A percentile compares a stretch with the other conserved stretches of the same genome.
phyloP scores from a whole-genome alignment of 2,329 filamentous ascomycete species.

The Talaromyces marneffei region DNA sequence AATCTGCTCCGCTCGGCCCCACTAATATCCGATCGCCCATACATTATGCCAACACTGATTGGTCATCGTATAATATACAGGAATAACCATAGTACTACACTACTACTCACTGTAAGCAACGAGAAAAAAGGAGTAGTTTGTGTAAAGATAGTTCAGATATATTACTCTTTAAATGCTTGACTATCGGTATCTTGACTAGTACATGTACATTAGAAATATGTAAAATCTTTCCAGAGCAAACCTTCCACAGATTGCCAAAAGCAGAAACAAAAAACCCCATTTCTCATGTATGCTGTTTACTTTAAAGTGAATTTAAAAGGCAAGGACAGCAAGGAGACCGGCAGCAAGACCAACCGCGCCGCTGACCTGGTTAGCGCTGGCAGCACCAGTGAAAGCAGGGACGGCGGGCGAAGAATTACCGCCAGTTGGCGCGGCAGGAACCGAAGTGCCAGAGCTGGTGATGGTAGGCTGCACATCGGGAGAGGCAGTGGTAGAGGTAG shows the following conservation, averaged over 20 bases:
- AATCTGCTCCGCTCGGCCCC: not conserved
- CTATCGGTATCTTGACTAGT: not conserved
- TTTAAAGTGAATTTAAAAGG: slow-evolving; percentile 15
- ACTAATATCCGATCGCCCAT: not conserved
- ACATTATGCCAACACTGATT: not conserved
- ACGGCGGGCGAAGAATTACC: too few relatives aligned
- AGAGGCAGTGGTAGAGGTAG: not conserved
- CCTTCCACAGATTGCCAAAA: not conserved
- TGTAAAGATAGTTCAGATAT: not conserved
- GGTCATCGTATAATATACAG: not conserved
- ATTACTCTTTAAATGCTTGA: not conserved
- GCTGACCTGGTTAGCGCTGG: slow-evolving; percentile 14
- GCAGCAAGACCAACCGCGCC: slow-evolving; percentile 16
- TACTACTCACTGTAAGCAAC: too few relatives aligned
- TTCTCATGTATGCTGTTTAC: not conserved
- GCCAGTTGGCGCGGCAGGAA: slow-evolving; percentile 12
- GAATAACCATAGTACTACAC: not conserved
- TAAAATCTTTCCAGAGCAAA: not conserved
- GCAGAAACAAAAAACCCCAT: not conserved
- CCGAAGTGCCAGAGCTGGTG: slow-evolving; percentile 13
- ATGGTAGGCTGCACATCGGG: too few relatives aligned
- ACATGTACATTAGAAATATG: slow-evolving; percentile 2
- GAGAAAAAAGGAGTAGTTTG: not conserved
- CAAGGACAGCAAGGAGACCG: slow-evolving; percentile 17
- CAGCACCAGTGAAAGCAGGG: slow-evolving; percentile 16